Evolutionary conservation across 768 basidiomycete genomes (phyloP), one percentile per base, ranked within the genome.

Genomic region (Phlegmacium glaucopus): DNA sequence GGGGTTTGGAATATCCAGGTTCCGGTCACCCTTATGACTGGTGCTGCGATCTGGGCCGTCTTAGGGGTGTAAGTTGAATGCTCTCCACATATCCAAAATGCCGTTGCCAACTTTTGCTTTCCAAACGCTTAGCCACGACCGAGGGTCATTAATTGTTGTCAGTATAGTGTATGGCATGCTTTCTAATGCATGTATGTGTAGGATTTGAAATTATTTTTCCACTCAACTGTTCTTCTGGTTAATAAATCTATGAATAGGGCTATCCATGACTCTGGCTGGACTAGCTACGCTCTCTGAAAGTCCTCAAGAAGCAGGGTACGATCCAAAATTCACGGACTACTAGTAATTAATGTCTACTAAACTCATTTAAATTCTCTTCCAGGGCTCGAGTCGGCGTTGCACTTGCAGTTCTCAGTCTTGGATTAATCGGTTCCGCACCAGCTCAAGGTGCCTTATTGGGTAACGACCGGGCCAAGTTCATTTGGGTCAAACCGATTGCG

Each of bases 131-230:
- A 70, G 69, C 11, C 53, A 65, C 38, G 59, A 51, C 38, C 44
- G 57, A 1, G 63, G 51, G 0, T 61, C 65, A 9, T 55, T 74
- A n/a, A 57, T 74, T 25, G 58, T 61, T 15, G 65, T 77, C 18
- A 66, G 66, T 30, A 55, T 72, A 2, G 38, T 77, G 8, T 77
- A 77, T 45, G 75, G 76, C 0, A 54, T 76, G 17, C 64, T 69
- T 29, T 73, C 74, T 6, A 74, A 74, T 6, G 72, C 71, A 38
- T 73, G 70, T 72, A 39, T 50, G 65, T 53, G 16, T 36, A 27
- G 8, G 10, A 15, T 39, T 9, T n/a, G n/a, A n/a, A n/a, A n/a
- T n/a, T n/a, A n/a, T n/a, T n/a, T n/a, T n/a, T n/a, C n/a, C n/a
- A n/a, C n/a, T n/a, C n/a, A n/a, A n/a, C n/a, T n/a, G n/a, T n/a